Conservation (phyloP, 306 rosid species). For the Quercus suber region DNA sequence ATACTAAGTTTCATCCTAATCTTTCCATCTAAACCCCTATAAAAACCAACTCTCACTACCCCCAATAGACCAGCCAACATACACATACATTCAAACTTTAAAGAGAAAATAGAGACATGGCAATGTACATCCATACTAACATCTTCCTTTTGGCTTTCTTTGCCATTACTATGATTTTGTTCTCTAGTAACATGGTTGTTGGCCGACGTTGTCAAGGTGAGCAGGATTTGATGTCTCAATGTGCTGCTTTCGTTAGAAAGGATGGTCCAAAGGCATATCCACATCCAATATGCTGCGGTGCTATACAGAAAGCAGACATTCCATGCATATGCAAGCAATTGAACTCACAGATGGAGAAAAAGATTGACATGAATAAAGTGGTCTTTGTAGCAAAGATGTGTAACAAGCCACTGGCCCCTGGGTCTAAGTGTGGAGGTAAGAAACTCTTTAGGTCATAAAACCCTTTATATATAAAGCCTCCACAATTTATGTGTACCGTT, state of each 20-base stretch:
- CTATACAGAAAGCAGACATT: background rate
- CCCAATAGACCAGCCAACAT: background rate
- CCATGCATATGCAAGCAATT: slow-evolving; percentile 8
- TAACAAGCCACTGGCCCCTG: slow-evolving; percentile 3
- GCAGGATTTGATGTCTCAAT: slow-evolving; percentile 2
- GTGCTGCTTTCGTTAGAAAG: slow-evolving; percentile 13
- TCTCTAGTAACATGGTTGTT: background rate
- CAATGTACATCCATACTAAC: background rate
- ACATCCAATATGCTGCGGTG: slow-evolving; percentile 16
- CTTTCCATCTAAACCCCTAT: background rate
- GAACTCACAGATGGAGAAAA: background rate
- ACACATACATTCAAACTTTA: background rate
- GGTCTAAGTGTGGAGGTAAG: slow-evolving; percentile 34
- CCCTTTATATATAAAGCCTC: too few relatives aligned
- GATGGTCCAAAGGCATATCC: background rate
- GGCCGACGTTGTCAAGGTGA: slow-evolving; percentile 28
- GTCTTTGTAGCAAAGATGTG: slow-evolving; percentile 14
- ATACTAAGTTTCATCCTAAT: background rate
- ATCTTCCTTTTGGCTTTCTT: slow-evolving; percentile 9
- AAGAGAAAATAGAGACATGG: slow-evolving; percentile 12
- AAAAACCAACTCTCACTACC: background rate
- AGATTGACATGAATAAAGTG: slow-evolving; percentile 23
- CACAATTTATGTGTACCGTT: too few relatives aligned
- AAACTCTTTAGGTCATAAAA: too few relatives aligned
- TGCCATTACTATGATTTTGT: background rate